Evolutionary conservation across 2,329 filamentous ascomycete genomes (phyloP).

Genomic region (Triangularia verruculosa): DNA sequence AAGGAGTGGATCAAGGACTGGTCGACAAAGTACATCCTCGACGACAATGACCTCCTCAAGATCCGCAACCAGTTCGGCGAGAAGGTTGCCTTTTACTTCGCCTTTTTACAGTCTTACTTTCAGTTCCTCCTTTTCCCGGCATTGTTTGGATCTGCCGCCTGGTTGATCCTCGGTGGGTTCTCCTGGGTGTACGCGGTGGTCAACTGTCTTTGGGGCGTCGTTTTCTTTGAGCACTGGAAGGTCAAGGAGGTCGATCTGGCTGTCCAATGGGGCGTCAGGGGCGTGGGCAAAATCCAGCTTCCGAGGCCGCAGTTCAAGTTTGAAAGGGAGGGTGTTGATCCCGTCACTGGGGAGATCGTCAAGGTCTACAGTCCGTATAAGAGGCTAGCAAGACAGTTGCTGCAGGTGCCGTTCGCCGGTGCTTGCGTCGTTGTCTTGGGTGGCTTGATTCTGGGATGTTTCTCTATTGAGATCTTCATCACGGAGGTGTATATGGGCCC

Average conservation of each 20-base stretch:
- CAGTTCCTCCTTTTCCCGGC: constrained; percentile 80
- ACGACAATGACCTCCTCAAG: constrained; percentile 63
- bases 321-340: constrained; percentile 73
- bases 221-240: constrained; percentile 96
- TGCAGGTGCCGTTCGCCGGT: constrained; percentile 82
- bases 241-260: constrained; percentile 84
- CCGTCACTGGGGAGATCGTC: constrained; percentile 75
- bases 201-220: constrained; percentile 79
- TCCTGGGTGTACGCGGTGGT: constrained; percentile 76
- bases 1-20: constrained; percentile 71
- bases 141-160: constrained; percentile 70
- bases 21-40: constrained; percentile 67
- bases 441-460: constrained; percentile 78
- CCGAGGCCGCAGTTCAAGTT: constrained; percentile 75
- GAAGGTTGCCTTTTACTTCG: constrained; percentile 91
- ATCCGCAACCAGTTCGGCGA: constrained; percentile 78
- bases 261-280: constrained; percentile 83
- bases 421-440: constrained; percentile 71
- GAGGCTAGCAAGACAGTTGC: constrained; percentile 70
- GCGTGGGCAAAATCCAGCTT: constrained; percentile 76
- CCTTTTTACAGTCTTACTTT: constrained; percentile 89
- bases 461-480: constrained; percentile 93
- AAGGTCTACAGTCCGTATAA: constrained; percentile 74
- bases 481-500: constrained; percentile 90
- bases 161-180: constrained; percentile 81